These are phyloP conservation scores for Hypoxylon subgilvum DNA, from an alignment of 495 filamentous ascomycete species.

Conservation along the genomic window DNA sequence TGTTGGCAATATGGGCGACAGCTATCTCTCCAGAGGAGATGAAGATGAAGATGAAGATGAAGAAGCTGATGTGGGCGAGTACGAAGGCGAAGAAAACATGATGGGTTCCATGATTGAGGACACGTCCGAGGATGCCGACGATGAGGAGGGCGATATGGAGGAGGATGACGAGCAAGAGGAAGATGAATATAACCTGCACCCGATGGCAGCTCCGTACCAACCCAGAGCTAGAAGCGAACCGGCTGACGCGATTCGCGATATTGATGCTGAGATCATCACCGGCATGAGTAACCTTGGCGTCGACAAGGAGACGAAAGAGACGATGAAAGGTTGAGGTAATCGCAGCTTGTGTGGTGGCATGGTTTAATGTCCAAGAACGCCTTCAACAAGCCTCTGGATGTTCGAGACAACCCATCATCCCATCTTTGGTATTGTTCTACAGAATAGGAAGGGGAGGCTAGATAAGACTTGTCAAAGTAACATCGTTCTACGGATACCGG, in stretches of 20 bases:
- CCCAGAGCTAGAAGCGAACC: constrained; percentile 2
- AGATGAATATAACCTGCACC: constrained; percentile 34
- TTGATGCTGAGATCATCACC: constrained; percentile 57
- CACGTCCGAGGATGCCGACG: constrained; percentile 43
- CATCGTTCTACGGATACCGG: too few relatives aligned
- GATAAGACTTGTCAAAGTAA: too few relatives aligned
- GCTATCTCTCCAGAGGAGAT: constrained; percentile 64
- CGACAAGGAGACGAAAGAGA: constrained; percentile 41
- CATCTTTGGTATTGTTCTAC: too few relatives aligned
- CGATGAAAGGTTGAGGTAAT: constrained; percentile 12
- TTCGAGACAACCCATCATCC: too few relatives aligned
- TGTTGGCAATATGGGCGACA: constrained; percentile 57
- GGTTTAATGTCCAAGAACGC: background rate
- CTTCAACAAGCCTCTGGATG: constrained; percentile 1
- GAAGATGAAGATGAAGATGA: constrained; percentile 57
- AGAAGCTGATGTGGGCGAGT: constrained; percentile 46
- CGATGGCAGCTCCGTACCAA: constrained; percentile 8
- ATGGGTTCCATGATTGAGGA: constrained; percentile 42
- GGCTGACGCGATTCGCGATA: constrained; percentile 42
- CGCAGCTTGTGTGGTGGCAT: background rate
- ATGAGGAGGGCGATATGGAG: constrained; percentile 44
- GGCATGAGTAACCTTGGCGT: constrained; percentile 53
- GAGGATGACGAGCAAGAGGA: constrained; percentile 39
- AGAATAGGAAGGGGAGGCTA: too few relatives aligned
- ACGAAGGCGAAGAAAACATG: constrained; percentile 49